phyloP scores from a whole-genome alignment of 2,329 filamentous ascomycete species.

The Nemania serpens region DNA sequence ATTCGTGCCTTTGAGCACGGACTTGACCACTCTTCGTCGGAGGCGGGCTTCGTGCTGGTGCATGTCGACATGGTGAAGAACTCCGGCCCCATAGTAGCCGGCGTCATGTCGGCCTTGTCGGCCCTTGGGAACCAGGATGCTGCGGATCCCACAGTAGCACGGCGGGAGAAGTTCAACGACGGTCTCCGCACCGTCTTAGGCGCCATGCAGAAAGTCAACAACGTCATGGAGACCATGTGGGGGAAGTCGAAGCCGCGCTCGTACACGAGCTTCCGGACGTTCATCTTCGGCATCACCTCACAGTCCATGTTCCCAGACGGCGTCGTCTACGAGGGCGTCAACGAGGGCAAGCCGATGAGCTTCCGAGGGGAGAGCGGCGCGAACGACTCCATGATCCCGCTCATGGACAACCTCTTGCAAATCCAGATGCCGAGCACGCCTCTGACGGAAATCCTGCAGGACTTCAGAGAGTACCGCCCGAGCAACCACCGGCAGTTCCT shows the following conservation, averaged over 20 bases:
- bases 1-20: slow-evolving; percentile 91
- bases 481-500: slow-evolving; percentile 88
- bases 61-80: slow-evolving; percentile 95
- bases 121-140: slow-evolving; percentile 42
- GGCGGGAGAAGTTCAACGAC: slow-evolving; percentile 65
- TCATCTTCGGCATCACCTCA: slow-evolving; percentile 94
- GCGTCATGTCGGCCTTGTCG: slow-evolving; percentile 68
- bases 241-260: slow-evolving; percentile 78
- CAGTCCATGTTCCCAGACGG: slow-evolving; percentile 95
- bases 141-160: slow-evolving; percentile 30
- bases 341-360: slow-evolving; percentile 68
- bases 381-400: slow-evolving; percentile 91
- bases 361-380: slow-evolving; percentile 94
- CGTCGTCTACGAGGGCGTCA: slow-evolving; percentile 85
- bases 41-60: slow-evolving; percentile 94
- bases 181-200: slow-evolving; percentile 65
- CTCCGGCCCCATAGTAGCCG: slow-evolving; percentile 76
- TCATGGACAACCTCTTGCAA: slow-evolving; percentile 85
- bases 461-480: slow-evolving; percentile 88
- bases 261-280: slow-evolving; percentile 90
- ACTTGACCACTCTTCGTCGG: slow-evolving; percentile 82
- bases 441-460: slow-evolving; percentile 82
- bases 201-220: slow-evolving; percentile 72
- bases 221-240: slow-evolving; percentile 92
- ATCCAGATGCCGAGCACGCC: slow-evolving; percentile 89